Conservation (phyloP, 352 stramenopile genomes). For the Phytophthora syringae region DNA sequence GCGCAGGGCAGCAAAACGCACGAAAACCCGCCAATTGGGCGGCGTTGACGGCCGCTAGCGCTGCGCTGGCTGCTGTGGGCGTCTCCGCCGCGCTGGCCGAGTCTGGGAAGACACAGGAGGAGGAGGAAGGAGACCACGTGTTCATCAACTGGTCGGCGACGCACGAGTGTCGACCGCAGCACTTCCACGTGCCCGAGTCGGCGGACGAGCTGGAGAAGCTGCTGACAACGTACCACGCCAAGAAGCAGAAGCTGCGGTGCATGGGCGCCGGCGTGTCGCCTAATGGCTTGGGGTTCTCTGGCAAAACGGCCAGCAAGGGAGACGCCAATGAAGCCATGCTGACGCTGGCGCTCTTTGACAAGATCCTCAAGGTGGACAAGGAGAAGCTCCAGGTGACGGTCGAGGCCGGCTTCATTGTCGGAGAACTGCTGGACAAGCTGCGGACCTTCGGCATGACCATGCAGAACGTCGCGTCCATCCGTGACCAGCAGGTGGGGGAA, state of each 20-base stretch:
- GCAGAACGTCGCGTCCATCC: slow-evolving; percentile 98
- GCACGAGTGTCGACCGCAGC: slow-evolving; percentile 71
- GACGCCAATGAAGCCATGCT: slow-evolving; percentile 83
- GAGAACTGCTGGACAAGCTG: slow-evolving; percentile 78
- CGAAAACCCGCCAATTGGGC: slow-evolving; percentile 12
- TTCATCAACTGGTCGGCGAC: slow-evolving; percentile 88
- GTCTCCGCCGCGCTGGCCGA: slow-evolving; percentile 16
- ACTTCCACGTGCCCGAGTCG: slow-evolving; percentile 74
- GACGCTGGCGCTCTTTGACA: slow-evolving; percentile 93
- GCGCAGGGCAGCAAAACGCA: slow-evolving; percentile 16
- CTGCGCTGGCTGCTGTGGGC: slow-evolving; percentile 26
- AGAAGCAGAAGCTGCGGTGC: slow-evolving; percentile 88
- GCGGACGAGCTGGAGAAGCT: slow-evolving; percentile 76
- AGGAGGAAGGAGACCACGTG: slow-evolving; percentile 54
- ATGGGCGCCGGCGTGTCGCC: slow-evolving; percentile 97
- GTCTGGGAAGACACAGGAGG: slow-evolving; percentile 17
- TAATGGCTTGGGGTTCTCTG: slow-evolving; percentile 95
- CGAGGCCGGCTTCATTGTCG: slow-evolving; percentile 76
- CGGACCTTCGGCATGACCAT: slow-evolving; percentile 93
- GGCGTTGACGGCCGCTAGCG: slow-evolving; percentile 21
- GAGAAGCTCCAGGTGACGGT: slow-evolving; percentile 94
- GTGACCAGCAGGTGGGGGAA: slow-evolving; percentile 98
- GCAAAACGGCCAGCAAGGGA: slow-evolving; percentile 23
- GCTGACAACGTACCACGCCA: slow-evolving; percentile 61
- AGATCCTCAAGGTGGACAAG: slow-evolving; percentile 91